Percentiles rank a stretch among this genome's conserved stretches.
Evolutionary conservation across 768 basidiomycete genomes (phyloP).

Genomic region (Roridomyces roridus): DNA sequence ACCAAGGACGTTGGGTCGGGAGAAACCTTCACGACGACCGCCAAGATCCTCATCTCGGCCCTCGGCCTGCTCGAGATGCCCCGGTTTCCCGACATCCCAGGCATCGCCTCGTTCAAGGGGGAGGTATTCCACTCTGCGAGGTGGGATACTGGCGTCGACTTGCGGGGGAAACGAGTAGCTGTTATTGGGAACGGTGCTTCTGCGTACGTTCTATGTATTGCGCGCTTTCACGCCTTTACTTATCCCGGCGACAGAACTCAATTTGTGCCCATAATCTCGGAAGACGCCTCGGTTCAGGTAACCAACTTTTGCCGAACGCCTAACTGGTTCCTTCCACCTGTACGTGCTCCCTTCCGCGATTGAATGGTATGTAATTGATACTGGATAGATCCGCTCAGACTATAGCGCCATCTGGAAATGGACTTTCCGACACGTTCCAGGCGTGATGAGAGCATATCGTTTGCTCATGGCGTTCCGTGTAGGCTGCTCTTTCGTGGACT

Average conservation of each 20-base stretch:
- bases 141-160: slow-evolving; percentile 49
- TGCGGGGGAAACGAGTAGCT: slow-evolving; percentile 55
- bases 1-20: slow-evolving; percentile 37
- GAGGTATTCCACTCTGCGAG: slow-evolving; percentile 57
- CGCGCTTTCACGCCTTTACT: not conserved
- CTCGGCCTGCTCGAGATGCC: slow-evolving; percentile 54
- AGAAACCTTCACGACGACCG: slow-evolving; percentile 34
- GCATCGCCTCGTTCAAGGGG: slow-evolving; percentile 51
- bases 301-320: slow-evolving; percentile 67
- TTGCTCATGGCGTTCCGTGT: slow-evolving; percentile 25
- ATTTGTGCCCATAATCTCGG: slow-evolving; percentile 57
- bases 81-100: slow-evolving; percentile 39
- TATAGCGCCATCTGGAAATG: slow-evolving; percentile 43
- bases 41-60: slow-evolving; percentile 59
- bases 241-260: slow-evolving; percentile 53
- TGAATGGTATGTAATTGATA: too few relatives aligned
- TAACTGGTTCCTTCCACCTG: slow-evolving; percentile 63
- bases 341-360: too few relatives aligned
- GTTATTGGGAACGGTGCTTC: slow-evolving; percentile 69
- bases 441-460: slow-evolving; percentile 39
- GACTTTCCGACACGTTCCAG: slow-evolving; percentile 47
- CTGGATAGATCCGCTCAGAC: not conserved
- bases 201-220: slow-evolving; percentile 51
- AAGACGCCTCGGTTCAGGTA: slow-evolving; percentile 54
- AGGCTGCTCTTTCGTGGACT: not conserved